Evolutionary conservation across 768 basidiomycete genomes (phyloP).

Genomic region (Tremella mesenterica): DNA sequence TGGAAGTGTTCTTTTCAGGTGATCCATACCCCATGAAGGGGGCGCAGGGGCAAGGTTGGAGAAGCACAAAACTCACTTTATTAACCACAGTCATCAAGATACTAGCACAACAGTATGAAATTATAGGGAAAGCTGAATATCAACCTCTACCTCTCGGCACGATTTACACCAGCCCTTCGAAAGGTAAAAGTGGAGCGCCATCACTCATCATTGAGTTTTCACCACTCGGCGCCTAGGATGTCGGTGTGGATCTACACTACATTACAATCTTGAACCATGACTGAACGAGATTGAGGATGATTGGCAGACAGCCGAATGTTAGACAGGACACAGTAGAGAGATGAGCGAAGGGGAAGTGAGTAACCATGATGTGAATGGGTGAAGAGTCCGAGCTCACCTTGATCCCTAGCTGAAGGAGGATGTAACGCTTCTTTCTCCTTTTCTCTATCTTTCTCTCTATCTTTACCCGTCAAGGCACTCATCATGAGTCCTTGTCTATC

Average conservation of each 20-base stretch:
- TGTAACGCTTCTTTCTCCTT: constrained; percentile 4
- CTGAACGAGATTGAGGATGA: too few relatives aligned
- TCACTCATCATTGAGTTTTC: neutral
- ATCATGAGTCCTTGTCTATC: constrained; percentile 15
- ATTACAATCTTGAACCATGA: too few relatives aligned
- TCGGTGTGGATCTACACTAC: too few relatives aligned
- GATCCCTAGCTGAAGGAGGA: constrained; percentile 8
- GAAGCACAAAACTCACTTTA: constrained; percentile 62
- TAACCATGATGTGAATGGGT: neutral
- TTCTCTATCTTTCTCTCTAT: constrained; percentile 1
- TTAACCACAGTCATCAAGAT: constrained; percentile 97
- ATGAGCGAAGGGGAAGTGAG: neutral
- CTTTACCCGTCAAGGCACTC: constrained; percentile 1
- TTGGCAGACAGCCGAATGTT: too few relatives aligned
- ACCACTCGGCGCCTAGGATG: too few relatives aligned
- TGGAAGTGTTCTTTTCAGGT: neutral
- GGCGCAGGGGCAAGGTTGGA: neutral
- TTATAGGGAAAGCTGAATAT: constrained; percentile 61
- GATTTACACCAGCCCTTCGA: neutral
- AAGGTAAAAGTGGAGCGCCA: neutral
- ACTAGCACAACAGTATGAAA: constrained; percentile 86
- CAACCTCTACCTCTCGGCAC: neutral
- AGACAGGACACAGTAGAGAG: neutral
- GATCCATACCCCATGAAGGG: neutral
- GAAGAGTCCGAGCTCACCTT: constrained; percentile 17